Percentiles rank a stretch among this genome's conserved stretches.
Conservation (phyloP, 257 asterid genomes). For the Mentha longifolia region DNA sequence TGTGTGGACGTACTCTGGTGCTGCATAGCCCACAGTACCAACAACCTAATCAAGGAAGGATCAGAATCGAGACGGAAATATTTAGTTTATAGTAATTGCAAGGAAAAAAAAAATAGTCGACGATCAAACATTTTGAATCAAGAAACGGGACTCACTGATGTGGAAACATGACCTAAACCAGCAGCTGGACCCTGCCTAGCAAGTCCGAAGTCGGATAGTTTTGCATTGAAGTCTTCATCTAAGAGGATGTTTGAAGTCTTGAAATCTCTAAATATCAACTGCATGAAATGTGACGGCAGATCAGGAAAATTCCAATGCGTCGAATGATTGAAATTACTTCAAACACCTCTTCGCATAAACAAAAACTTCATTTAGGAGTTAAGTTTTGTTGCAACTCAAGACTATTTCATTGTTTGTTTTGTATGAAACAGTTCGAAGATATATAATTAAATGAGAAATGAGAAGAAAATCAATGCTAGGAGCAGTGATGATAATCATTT, state of each 20-base stretch:
- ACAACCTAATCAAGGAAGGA: slow-evolving; percentile 48
- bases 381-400: neutral
- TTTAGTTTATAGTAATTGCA: neutral
- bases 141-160: slow-evolving; percentile 63
- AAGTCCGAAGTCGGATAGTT: slow-evolving; percentile 89
- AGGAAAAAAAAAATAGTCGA: neutral
- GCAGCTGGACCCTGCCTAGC: slow-evolving; percentile 95
- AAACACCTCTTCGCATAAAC: too few species aligned
- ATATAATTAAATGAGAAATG: too few species aligned
- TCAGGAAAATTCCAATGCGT: slow-evolving; percentile 14
- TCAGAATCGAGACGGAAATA: neutral
- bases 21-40: slow-evolving; percentile 95
- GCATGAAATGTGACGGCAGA: slow-evolving; percentile 31
- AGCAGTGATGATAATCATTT: neutral
- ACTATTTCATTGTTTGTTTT: too few species aligned
- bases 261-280: slow-evolving; percentile 92
- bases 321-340: slow-evolving; percentile 8
- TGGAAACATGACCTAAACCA: slow-evolving; percentile 77
- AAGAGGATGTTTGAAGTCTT: slow-evolving; percentile 90
- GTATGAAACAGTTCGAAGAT: too few species aligned
- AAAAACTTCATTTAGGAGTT: neutral
- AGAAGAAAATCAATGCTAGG: neutral
- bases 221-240: slow-evolving; percentile 82
- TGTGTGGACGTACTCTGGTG: slow-evolving; percentile 84
- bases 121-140: neutral